A percentile compares a stretch with the other conserved stretches of the same genome.
phyloP scores from a whole-genome alignment of 192 early-diverging fungal species.

The Coemansia sp. region DNA sequence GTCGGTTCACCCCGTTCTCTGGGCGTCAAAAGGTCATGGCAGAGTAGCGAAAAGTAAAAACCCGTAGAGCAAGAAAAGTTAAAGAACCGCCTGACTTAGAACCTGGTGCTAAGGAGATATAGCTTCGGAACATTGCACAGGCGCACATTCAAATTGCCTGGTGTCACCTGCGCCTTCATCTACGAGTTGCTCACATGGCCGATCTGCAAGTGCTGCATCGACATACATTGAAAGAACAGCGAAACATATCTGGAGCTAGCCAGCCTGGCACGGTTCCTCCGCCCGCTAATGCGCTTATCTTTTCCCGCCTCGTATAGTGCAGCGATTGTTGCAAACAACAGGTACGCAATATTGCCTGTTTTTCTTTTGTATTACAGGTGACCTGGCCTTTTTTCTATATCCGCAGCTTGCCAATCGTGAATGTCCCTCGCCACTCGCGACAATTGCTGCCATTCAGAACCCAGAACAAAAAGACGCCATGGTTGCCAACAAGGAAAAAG shows the following conservation, averaged over 20 bases:
- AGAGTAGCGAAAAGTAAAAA: neutral
- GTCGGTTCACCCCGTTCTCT: neutral
- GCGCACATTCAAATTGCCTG: constrained; percentile 20
- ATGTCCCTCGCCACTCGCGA: neutral
- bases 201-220: constrained; percentile 4
- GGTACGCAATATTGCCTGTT: neutral
- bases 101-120: constrained; percentile 23
- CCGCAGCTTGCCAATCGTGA: neutral
- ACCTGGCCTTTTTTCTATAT: neutral
- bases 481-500: neutral
- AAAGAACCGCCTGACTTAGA: constrained; percentile 23
- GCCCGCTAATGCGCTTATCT: neutral
- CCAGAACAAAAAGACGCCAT: too few species aligned
- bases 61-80: constrained; percentile 5
- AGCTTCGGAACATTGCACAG: constrained; percentile 35
- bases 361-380: neutral
- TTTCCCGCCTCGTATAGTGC: neutral
- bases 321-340: neutral
- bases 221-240: constrained; percentile 15
- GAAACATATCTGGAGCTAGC: constrained; percentile 3
- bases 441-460: too few species aligned
- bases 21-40: neutral
- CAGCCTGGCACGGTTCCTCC: neutral
- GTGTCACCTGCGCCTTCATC: neutral
- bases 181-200: neutral